Evolutionary conservation across 2,329 filamentous ascomycete genomes (phyloP).

Genomic region (Cylindrodendrum hubeiense): DNA sequence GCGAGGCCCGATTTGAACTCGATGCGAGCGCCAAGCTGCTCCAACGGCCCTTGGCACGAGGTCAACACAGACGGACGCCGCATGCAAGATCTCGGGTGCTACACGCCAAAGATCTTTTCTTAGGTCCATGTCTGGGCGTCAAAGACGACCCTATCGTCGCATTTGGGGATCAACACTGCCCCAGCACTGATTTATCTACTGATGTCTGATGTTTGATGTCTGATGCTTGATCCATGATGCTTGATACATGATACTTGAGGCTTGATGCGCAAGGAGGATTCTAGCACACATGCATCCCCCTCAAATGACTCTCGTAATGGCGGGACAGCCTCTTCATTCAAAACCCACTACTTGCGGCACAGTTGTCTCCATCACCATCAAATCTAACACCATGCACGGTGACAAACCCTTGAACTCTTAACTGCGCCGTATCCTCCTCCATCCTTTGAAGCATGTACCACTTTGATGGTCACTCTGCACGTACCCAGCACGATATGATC

Average conservation of each 20-base stretch:
- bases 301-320: neutral
- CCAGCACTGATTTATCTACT: no score
- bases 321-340: neutral
- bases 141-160: no score
- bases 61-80: neutral
- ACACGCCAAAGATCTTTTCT: neutral
- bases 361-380: neutral
- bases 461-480: no score
- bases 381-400: neutral
- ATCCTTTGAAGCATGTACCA: neutral
- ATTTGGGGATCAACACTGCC: no score
- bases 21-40: neutral
- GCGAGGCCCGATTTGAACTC: neutral
- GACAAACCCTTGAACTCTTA: neutral
- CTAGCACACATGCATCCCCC: neutral
- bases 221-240: neutral
- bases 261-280: neutral
- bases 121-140: no score
- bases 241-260: neutral
- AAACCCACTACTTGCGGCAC: neutral
- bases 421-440: neutral
- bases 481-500: no score
- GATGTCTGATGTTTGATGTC: neutral
- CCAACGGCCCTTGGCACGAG: neutral
- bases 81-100: neutral